Percentiles rank a stretch among this genome's conserved stretches.
These are phyloP conservation scores for Boletus barrowsii DNA, from an alignment of 768 basidiomycete species.

Conservation along the genomic window DNA sequence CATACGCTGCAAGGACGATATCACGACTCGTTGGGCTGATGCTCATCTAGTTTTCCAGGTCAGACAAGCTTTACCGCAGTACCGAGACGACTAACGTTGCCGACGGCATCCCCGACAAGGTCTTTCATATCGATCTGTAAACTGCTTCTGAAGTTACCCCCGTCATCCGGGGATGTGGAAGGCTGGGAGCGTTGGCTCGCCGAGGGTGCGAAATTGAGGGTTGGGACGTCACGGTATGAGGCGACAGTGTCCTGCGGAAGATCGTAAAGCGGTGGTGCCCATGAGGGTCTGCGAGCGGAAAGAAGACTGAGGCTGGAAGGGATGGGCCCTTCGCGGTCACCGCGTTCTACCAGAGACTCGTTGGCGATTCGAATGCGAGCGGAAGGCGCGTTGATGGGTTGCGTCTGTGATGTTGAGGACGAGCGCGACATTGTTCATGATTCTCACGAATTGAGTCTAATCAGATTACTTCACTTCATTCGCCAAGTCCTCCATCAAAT, in stretches of 20 bases:
- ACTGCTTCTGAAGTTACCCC: conserved; percentile 53
- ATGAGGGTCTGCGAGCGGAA: conserved; percentile 33
- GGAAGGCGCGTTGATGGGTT: conserved; percentile 3
- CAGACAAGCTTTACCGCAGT: neutral
- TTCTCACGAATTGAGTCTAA: no score
- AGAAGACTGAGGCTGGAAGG: conserved; percentile 31
- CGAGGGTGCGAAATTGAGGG: conserved; percentile 15
- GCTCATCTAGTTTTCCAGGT: conserved; percentile 61
- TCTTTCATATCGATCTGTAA: conserved; percentile 78
- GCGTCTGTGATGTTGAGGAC: conserved; percentile 21
- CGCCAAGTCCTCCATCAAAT: conserved; percentile 70
- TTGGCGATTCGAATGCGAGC: conserved; percentile 21
- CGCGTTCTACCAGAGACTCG: conserved; percentile 13
- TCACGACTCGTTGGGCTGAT: conserved; percentile 88
- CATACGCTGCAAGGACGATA: conserved; percentile 85
- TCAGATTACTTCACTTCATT: conserved; percentile 35
- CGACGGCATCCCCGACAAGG: conserved; percentile 78
- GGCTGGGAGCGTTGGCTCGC: conserved; percentile 13
- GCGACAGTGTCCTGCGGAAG: conserved; percentile 26
- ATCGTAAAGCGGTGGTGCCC: conserved; percentile 32
- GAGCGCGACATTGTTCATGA: no score
- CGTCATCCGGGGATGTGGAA: conserved; percentile 47
- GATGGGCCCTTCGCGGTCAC: conserved; percentile 23
- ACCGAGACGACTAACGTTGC: conserved; percentile 55
- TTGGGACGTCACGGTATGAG: conserved; percentile 31